phyloP scores from a whole-genome alignment of 768 basidiomycete genomes.

The Kwoniella newhampshirensis region DNA sequence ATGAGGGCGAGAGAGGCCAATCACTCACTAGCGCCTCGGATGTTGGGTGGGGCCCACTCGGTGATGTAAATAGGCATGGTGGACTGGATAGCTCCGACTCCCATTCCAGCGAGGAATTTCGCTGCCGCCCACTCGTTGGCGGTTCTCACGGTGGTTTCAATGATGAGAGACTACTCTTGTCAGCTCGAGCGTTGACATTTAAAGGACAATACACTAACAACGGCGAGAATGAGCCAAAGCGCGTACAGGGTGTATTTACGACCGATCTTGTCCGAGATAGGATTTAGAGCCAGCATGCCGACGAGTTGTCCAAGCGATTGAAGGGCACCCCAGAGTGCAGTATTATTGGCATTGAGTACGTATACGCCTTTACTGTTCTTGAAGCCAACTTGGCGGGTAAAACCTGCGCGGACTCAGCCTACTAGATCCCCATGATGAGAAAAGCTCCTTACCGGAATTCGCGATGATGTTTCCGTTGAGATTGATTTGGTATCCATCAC shows the following conservation, averaged over 20 bases:
- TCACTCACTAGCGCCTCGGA: conserved; percentile 16
- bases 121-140: conserved; percentile 6
- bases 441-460: neutral
- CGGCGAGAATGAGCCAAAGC: conserved; percentile 13
- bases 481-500: conserved; percentile 17
- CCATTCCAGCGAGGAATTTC: conserved; percentile 11
- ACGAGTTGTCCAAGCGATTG: conserved; percentile 15
- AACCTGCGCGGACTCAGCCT: neutral
- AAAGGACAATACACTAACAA: neutral
- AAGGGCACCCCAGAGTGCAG: conserved; percentile 11
- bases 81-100: conserved; percentile 11
- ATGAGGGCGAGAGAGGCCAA: no score
- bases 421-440: neutral
- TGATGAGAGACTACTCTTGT: conserved; percentile 9
- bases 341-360: neutral
- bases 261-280: conserved; percentile 11
- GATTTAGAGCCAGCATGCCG: conserved; percentile 14
- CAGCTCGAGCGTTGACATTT: no score
- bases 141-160: neutral
- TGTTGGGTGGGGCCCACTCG: conserved; percentile 15
- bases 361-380: neutral
- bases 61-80: conserved; percentile 17
- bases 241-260: conserved; percentile 11
- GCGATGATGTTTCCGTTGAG: conserved; percentile 7
- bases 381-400: neutral